These are phyloP conservation scores for Arthrobotrys musiformis DNA, from an alignment of 2,329 filamentous ascomycete species.

Conservation along the genomic window DNA sequence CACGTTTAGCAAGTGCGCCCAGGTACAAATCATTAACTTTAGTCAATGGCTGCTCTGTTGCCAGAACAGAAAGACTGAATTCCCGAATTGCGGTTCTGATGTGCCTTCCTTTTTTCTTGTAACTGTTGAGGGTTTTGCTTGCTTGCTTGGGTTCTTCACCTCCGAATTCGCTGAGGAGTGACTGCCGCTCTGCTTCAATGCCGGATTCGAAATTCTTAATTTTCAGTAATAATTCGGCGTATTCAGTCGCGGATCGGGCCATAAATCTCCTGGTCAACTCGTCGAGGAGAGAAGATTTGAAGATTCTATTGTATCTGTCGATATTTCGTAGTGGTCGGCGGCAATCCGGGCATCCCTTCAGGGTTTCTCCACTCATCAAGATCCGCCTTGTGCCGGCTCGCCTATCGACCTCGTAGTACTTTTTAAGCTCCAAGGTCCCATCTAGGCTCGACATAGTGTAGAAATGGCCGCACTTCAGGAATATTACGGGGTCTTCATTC, in stretches of 20 bases:
- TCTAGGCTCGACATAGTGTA: slow-evolving; percentile 72
- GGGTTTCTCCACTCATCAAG: slow-evolving; percentile 17
- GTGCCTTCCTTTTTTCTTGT: not conserved
- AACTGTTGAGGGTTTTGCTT: not conserved
- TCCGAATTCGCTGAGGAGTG: not conserved
- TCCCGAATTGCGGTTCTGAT: not conserved
- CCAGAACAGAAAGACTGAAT: slow-evolving; percentile 23
- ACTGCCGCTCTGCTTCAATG: not conserved
- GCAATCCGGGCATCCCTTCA: slow-evolving; percentile 70
- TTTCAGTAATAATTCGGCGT: slow-evolving; percentile 18
- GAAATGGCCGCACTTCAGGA: slow-evolving; percentile 73
- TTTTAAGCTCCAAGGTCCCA: slow-evolving; percentile 69
- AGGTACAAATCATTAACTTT: slow-evolving; percentile 41
- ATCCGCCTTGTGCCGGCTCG: slow-evolving; percentile 1
- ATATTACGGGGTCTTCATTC: slow-evolving; percentile 70
- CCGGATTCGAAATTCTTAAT: slow-evolving; percentile 1
- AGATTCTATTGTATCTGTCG: slow-evolving; percentile 71
- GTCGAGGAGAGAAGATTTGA: slow-evolving; percentile 71
- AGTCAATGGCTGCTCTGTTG: slow-evolving; percentile 35
- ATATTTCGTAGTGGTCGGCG: slow-evolving; percentile 70
- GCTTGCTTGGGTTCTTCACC: not conserved
- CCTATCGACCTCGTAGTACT: slow-evolving; percentile 22
- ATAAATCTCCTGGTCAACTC: slow-evolving; percentile 74
- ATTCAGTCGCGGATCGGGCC: slow-evolving; percentile 28
- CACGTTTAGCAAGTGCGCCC: slow-evolving; percentile 18